Percentiles rank a stretch among this genome's conserved stretches.
phyloP scores from a whole-genome alignment of 2,329 filamentous ascomycete species.

The Cadophora sp. region DNA sequence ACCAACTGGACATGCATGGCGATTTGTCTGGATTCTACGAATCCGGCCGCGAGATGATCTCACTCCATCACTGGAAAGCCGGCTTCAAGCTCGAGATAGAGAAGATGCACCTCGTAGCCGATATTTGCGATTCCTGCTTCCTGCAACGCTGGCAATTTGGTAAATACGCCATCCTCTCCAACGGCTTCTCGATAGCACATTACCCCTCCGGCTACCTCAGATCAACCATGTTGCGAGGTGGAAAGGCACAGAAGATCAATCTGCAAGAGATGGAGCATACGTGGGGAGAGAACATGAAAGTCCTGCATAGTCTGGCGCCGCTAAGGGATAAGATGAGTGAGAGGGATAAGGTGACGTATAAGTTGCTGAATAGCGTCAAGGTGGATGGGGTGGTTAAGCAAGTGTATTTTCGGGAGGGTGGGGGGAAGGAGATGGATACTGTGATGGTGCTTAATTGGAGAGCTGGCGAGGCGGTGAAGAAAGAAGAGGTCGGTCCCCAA shows the following conservation, averaged over 20 bases:
- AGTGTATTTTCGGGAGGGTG: conserved; percentile 36
- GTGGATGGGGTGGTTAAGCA: conserved; percentile 48
- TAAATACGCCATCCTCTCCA: conserved; percentile 51
- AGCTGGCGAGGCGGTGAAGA: background rate
- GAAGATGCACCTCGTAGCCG: conserved; percentile 42
- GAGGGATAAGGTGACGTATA: conserved; percentile 62
- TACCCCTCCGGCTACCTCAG: conserved; percentile 43
- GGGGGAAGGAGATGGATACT: conserved; percentile 31
- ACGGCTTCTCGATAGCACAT: conserved; percentile 52
- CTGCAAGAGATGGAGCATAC: conserved; percentile 50
- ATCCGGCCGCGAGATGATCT: conserved; percentile 40
- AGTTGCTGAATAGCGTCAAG: conserved; percentile 54
- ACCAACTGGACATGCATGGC: conserved; percentile 43
- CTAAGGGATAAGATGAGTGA: conserved; percentile 58
- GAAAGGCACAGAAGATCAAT: conserved; percentile 38
- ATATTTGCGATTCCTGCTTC: conserved; percentile 49
- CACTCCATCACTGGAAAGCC: conserved; percentile 44
- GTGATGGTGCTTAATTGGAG: conserved; percentile 41
- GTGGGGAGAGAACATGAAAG: conserved; percentile 52
- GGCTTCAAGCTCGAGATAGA: conserved; percentile 42
- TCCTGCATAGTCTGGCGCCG: conserved; percentile 56
- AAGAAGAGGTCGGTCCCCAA: background rate
- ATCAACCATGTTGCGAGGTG: conserved; percentile 26
- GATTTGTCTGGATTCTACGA: conserved; percentile 44
- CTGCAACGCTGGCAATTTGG: conserved; percentile 53